Conservation (phyloP, 164 flowering plant species). For the Chimonanthus praecox region DNA sequence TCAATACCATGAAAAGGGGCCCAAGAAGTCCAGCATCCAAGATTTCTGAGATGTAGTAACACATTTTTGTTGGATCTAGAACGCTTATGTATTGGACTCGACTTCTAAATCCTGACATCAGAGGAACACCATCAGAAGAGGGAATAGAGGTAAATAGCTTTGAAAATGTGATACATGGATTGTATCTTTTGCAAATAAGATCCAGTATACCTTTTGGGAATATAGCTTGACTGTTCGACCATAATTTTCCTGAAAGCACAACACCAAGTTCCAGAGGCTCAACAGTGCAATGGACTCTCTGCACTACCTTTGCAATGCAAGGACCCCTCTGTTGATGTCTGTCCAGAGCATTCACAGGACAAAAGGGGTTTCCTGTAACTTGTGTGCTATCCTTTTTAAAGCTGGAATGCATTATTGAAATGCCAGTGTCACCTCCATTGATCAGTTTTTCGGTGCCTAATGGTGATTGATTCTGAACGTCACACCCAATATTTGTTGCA, state of each 20-base stretch:
- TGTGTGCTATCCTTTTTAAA: conserved; percentile 24
- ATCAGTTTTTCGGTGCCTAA: conserved; percentile 21
- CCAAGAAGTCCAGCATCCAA: conserved; percentile 65
- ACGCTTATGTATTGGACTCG: conserved; percentile 71
- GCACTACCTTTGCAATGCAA: conserved; percentile 86
- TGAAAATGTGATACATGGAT: background rate
- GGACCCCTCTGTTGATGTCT: conserved; percentile 79
- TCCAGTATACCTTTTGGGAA: conserved; percentile 73
- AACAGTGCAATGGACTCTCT: conserved; percentile 67
- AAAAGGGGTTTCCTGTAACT: conserved; percentile 29
- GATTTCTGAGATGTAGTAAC: conserved; percentile 80
- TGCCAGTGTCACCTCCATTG: conserved; percentile 24
- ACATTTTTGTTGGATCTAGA: conserved; percentile 64
- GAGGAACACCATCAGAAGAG: conserved; percentile 3
- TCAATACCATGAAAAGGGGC: conserved; percentile 86
- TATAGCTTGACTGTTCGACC: conserved; percentile 75
- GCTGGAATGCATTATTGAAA: conserved; percentile 10
- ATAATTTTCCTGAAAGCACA: conserved; percentile 55
- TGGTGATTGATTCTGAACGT: conserved; percentile 16
- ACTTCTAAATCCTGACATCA: conserved; percentile 79
- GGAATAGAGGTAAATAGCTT: background rate
- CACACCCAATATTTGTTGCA: conserved; percentile 13
- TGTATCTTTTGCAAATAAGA: background rate
- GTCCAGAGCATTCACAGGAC: conserved; percentile 44
- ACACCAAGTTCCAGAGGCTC: conserved; percentile 79